phyloP scores from a whole-genome alignment of 495 filamentous ascomycete species.

The Penicillium steckii region DNA sequence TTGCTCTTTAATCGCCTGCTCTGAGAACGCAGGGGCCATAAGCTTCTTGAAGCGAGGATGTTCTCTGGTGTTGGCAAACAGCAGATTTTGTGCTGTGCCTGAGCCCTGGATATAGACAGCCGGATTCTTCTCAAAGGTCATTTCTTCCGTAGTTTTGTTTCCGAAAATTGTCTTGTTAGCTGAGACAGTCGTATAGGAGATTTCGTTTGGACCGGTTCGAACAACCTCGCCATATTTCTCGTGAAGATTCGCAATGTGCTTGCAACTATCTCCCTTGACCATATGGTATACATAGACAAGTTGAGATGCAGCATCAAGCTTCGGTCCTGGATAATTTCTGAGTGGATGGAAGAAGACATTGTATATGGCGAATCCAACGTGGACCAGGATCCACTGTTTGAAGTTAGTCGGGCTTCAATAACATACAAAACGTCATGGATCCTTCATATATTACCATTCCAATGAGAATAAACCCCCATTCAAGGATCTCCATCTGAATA shows the following conservation, averaged over 20 bases:
- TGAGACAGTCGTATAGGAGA: conserved; percentile 21
- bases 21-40: conserved; percentile 7
- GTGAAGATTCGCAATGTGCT: conserved; percentile 14
- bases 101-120: conserved; percentile 1
- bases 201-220: conserved; percentile 20
- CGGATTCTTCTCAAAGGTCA: background rate
- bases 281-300: conserved; percentile 11
- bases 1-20: conserved; percentile 4
- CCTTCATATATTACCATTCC: background rate
- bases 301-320: conserved; percentile 19
- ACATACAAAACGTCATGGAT: background rate
- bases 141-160: background rate
- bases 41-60: conserved; percentile 2
- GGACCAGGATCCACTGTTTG: background rate
- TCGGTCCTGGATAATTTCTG: conserved; percentile 28
- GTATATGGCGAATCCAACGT: conserved; percentile 15
- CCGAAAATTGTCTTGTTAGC: conserved; percentile 21
- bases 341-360: conserved; percentile 35
- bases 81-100: background rate
- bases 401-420: background rate
- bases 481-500: background rate
- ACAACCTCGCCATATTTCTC: conserved; percentile 27
- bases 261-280: conserved; percentile 5
- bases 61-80: conserved; percentile 1
- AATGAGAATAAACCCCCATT: background rate